Base-by-base conservation (phyloP, 139 green algal genomes). In the Micractinium conductrix region DNA sequence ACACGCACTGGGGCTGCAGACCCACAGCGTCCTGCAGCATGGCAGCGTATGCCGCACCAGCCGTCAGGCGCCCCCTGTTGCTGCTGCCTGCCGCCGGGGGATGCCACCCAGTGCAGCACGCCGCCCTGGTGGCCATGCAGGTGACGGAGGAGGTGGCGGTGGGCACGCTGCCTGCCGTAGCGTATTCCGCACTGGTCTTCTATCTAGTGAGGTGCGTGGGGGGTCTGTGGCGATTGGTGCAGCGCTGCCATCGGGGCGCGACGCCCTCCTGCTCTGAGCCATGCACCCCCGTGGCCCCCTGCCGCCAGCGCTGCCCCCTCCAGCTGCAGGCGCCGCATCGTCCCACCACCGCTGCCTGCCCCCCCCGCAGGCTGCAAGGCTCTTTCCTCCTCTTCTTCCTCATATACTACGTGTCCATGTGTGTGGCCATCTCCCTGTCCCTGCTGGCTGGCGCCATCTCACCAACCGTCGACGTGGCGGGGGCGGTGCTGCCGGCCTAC, bases 391-490 rank as follows among this genome's bases (percentile, higher is more conserved):
- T 93, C 24, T 96, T 95, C 79, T 95, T 89, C 89, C 72, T 95
- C 1, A 84, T 92, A 30, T 89, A 89, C 70, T 90, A 91, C 65
- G 19, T 72, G 21, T 95, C 91, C 28, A 86, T 92, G 26, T 60
- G 58, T 48, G 88, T 90, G 45, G 91, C 88, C n/a, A 89, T 91
- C 38, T 44, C 93, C 33, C 88, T 96, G 63, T 93, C 92, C 0
- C 95, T 95, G 83, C 87, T 90, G 21, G 78, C 95, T 33, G 94
- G 91, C n/a, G 90, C 94, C 2, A 45, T 98, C 14, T 91, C 89
- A 1, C 93, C 94, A 63, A 96, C 87, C 63, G 92, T 96, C 88
- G 94, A 96, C 53, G 89, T 95, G 0, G 94, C 94, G 26, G 40
- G 37, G 26, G 44, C 44, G 37, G 76, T 43, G 55, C 76, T 82